These are phyloP conservation scores for Phycomyces blakesleeanus DNA, from an alignment of 192 early-diverging fungal species.

Conservation along the genomic window DNA sequence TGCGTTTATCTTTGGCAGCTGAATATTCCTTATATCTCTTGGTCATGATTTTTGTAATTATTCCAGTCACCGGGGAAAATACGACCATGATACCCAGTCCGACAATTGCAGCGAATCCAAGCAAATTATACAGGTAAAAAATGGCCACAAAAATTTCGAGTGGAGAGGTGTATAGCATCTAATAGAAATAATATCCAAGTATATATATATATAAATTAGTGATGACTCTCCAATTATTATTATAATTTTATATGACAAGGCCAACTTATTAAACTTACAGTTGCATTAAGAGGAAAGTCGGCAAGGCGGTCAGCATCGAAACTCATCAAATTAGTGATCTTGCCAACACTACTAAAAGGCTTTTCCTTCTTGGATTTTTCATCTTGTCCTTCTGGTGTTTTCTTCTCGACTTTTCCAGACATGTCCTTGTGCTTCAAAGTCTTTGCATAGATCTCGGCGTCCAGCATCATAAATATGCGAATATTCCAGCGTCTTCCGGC, in stretches of 20 bases:
- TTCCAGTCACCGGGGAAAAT: conserved; percentile 40
- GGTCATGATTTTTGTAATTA: conserved; percentile 32
- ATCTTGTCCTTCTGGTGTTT: conserved; percentile 25
- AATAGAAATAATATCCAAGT: too few species aligned
- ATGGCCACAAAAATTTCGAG: conserved; percentile 45
- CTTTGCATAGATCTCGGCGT: conserved; percentile 58
- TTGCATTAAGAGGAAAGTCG: conserved; percentile 42
- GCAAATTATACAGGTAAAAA: conserved; percentile 32
- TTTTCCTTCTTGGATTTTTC: conserved; percentile 28
- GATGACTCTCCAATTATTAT: too few species aligned
- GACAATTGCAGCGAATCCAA: conserved; percentile 38
- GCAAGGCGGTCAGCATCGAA: conserved; percentile 45
- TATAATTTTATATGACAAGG: too few species aligned
- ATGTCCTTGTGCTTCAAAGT: conserved; percentile 59
- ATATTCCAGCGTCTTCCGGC: conserved; percentile 44
- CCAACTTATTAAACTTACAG: too few species aligned
- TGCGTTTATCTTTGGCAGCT: conserved; percentile 62
- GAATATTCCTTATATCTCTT: conserved; percentile 60
- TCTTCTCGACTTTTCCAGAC: conserved; percentile 42
- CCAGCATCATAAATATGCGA: conserved; percentile 50
- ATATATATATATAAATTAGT: too few species aligned
- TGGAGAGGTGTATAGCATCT: conserved; percentile 29
- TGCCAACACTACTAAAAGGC: conserved; percentile 29
- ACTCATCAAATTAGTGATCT: conserved; percentile 41
- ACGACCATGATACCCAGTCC: conserved; percentile 43